Percentiles rank a stretch among this genome's conserved stretches.
phyloP scores from a whole-genome alignment of 2,329 filamentous ascomycete genomes.

The Cytospora leucostoma region DNA sequence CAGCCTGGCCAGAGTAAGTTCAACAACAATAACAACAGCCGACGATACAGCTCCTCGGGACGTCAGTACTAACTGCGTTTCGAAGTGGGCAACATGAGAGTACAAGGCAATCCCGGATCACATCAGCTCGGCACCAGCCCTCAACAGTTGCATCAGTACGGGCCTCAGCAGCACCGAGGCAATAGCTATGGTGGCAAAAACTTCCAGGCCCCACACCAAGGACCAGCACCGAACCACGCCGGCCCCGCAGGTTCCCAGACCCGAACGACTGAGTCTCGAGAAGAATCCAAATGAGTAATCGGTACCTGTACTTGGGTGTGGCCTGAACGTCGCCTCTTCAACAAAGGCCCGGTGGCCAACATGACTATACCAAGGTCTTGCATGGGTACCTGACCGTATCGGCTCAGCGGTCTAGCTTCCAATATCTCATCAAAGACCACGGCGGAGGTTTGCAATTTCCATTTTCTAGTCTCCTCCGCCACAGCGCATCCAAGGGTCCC shows the following conservation, averaged over 20 bases:
- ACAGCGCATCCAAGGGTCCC: slow-evolving; percentile 2
- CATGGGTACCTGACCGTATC: slow-evolving; percentile 15
- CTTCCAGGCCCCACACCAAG: slow-evolving; percentile 45
- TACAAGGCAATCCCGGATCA: slow-evolving; percentile 59
- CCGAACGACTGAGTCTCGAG: slow-evolving; percentile 43
- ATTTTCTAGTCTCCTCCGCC: slow-evolving; percentile 6
- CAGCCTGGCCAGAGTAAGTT: slow-evolving; percentile 75
- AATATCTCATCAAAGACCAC: slow-evolving; percentile 1
- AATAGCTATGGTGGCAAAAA: slow-evolving; percentile 55
- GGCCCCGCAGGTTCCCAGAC: slow-evolving; percentile 39
- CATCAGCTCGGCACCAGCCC: slow-evolving; percentile 68
- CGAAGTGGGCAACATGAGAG: slow-evolving; percentile 61
- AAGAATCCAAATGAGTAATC: slow-evolving; percentile 45
- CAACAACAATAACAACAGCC: slow-evolving; percentile 25
- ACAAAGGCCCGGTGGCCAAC: slow-evolving; percentile 30
- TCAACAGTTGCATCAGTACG: slow-evolving; percentile 65
- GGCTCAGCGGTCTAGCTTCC: slow-evolving; percentile 9
- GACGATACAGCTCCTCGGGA: slow-evolving; percentile 30
- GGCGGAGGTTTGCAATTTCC: slow-evolving; percentile 1
- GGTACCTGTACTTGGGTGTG: slow-evolving; percentile 33
- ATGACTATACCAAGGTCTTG: slow-evolving; percentile 31
- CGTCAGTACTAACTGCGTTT: slow-evolving; percentile 42
- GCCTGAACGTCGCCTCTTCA: slow-evolving; percentile 21
- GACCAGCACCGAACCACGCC: slow-evolving; percentile 41
- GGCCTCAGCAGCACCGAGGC: slow-evolving; percentile 58